Evolutionary conservation across 1,284 basidiomycete genomes (phyloP), one percentile per base, ranked within the genome.

Genomic region (Ceratobasidium sp.): DNA sequence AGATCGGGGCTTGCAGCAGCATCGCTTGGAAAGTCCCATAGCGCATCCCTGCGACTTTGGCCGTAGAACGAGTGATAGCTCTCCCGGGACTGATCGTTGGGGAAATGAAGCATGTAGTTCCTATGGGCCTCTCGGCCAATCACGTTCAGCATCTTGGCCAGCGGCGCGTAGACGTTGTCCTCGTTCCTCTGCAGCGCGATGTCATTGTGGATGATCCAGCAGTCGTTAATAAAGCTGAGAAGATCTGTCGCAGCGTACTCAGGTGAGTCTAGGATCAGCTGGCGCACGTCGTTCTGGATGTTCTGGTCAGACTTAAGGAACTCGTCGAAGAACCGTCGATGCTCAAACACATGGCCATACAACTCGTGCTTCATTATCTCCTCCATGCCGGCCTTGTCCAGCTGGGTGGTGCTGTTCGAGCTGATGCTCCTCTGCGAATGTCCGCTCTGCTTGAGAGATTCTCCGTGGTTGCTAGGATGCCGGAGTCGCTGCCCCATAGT

Each of bases 281-380:
- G 8, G 20, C 35, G 58, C 8, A 60, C 58, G 6, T 60, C 35
- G 10, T 35, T 10, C 3, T 60, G 58, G 33, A 37, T n/a, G 13
- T 4, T 17, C 58, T 15, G 10, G 33, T 37, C 58, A 7, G 10
- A 0, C 2, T 31, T 7, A 8, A 60, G 58, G 28, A 60, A 60
- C 33, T 60, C 58, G 1, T 60, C n/a, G 58, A 37, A 37, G 33
- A 60, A 60, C 6, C 10, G 4, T 17, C n/a, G 35, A 33, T 60
- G 58, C 31, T 37, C 23, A n/a, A n/a, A 37, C 2, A 60, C 58
- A 7, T 60, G 58, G 33, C 58, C 58, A 35, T 17, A 35, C 20
- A 60, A 33, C 17, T 60, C 58, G 58, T 60, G 20, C 58, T 60
- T 60, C 31, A 60, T 8, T n/a, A 60, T 11, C 35, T 60, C 33